Evolutionary conservation across 139 green algal species (phyloP).

Genomic region (Ettlia oleoabundans): DNA sequence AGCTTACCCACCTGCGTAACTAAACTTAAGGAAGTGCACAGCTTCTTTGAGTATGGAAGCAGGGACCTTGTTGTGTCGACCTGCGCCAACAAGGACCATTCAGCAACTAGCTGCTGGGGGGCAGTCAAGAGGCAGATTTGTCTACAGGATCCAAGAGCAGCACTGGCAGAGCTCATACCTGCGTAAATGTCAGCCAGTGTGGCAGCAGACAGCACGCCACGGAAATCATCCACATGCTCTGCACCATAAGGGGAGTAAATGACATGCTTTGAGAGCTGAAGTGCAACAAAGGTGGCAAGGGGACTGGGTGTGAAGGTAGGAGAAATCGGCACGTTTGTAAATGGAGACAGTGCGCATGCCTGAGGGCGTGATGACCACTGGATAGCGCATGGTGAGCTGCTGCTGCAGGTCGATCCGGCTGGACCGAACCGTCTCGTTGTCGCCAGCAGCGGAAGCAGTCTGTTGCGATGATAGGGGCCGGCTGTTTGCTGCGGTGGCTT

Average conservation of each 20-base stretch:
- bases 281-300: too few species aligned
- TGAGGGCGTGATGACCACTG: constrained; percentile 55
- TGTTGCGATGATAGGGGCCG: background rate
- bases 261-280: too few species aligned
- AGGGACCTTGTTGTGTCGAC: constrained; percentile 13
- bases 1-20: constrained; percentile 25
- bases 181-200: constrained; percentile 46
- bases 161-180: too few species aligned
- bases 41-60: constrained; percentile 20
- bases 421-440: background rate
- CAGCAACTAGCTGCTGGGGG: too few species aligned
- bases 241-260: too few species aligned
- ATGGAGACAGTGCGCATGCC: background rate
- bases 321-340: background rate
- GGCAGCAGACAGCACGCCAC: constrained; percentile 31
- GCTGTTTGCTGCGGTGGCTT: background rate
- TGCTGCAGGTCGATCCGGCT: constrained; percentile 9
- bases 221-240: constrained; percentile 45
- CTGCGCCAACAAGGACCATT: too few species aligned
- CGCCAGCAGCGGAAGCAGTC: background rate
- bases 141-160: too few species aligned
- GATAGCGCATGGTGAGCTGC: constrained; percentile 39
- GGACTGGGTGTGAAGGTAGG: too few species aligned
- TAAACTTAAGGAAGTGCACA: constrained; percentile 35
- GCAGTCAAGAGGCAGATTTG: too few species aligned